Conservation (phyloP, 805 yeast genomes). For the Myxozyma monticola region DNA sequence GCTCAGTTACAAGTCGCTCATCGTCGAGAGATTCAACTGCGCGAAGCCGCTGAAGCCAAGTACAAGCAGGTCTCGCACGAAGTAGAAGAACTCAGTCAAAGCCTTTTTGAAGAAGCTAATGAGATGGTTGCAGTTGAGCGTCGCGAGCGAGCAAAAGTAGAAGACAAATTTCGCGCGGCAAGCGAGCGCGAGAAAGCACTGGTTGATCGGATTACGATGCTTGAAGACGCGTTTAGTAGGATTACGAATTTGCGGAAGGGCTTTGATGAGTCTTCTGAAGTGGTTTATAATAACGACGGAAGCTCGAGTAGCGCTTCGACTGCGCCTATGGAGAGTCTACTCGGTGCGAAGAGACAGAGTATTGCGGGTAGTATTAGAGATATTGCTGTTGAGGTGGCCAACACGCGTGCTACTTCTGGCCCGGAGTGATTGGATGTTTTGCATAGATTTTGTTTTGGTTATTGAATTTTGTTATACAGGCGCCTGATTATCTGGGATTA, state of each 20-base stretch:
- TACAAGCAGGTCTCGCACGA: conserved; percentile 24
- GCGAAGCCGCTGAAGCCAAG: conserved; percentile 31
- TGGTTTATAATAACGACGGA: neutral
- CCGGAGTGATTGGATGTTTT: neutral
- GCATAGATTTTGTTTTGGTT: neutral
- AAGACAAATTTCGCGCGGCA: conserved; percentile 15
- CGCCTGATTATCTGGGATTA: too few relatives aligned
- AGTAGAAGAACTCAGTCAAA: conserved; percentile 32
- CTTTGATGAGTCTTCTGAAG: conserved; percentile 2
- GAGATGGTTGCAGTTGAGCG: conserved; percentile 30
- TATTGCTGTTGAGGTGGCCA: conserved; percentile 15
- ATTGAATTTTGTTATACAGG: neutral
- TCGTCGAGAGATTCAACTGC: conserved; percentile 24
- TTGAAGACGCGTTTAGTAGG: conserved; percentile 21
- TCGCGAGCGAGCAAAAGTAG: conserved; percentile 24
- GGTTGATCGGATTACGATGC: conserved; percentile 6
- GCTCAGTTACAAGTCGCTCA: conserved; percentile 9
- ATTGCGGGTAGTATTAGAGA: conserved; percentile 12
- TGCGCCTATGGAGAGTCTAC: too few relatives aligned
- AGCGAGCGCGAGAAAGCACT: conserved; percentile 17
- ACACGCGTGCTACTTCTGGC: neutral
- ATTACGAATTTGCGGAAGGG: conserved; percentile 11
- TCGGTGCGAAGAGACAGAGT: conserved; percentile 1
- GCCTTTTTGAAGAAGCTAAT: conserved; percentile 33
- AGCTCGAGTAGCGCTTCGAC: conserved; percentile 7